Percentiles rank a stretch among this genome's conserved stretches.
These are phyloP conservation scores for Candida freyschussii DNA, from an alignment of 1,139 yeast genomes.

Conservation along the genomic window DNA sequence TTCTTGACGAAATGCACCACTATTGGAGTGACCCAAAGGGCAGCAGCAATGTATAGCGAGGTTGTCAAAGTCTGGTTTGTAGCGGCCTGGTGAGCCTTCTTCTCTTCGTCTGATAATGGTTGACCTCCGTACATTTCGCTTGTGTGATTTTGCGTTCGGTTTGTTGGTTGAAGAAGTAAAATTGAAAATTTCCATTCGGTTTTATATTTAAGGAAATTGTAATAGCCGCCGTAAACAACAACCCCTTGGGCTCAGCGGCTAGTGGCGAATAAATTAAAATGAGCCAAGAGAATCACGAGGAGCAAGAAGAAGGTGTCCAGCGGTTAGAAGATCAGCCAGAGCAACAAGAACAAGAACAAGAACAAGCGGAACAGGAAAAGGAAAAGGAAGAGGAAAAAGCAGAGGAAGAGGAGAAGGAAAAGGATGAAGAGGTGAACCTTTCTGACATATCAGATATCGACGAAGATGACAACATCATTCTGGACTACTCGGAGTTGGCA, in stretches of 20 bases:
- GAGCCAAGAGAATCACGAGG: slow-evolving; percentile 19
- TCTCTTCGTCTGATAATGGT: slow-evolving; percentile 73
- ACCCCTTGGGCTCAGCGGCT: too few relatives aligned
- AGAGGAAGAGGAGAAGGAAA: slow-evolving; percentile 2
- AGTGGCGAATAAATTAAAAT: too few relatives aligned
- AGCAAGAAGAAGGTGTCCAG: neutral
- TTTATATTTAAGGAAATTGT: too few relatives aligned
- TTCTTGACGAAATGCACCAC: slow-evolving; percentile 56
- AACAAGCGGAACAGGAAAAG: slow-evolving; percentile 3
- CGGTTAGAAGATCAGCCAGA: slow-evolving; percentile 1
- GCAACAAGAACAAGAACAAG: slow-evolving; percentile 1
- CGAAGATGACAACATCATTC: slow-evolving; percentile 37
- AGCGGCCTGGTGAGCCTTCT: slow-evolving; percentile 64
- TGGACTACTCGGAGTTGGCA: slow-evolving; percentile 16
- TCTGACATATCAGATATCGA: slow-evolving; percentile 35
- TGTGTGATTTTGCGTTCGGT: too few relatives aligned
- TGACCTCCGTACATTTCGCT: slow-evolving; percentile 81
- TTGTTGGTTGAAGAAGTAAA: too few relatives aligned
- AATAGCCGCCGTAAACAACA: too few relatives aligned
- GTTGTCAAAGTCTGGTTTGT: slow-evolving; percentile 61
- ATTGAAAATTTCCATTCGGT: too few relatives aligned
- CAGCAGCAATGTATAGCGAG: slow-evolving; percentile 70
- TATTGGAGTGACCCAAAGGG: slow-evolving; percentile 74
- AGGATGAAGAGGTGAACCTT: slow-evolving; percentile 15
- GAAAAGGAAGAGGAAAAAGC: slow-evolving; percentile 14